These are phyloP conservation scores for Aspergillus egyptiacus DNA, from an alignment of 495 filamentous ascomycete genomes.

Conservation along the genomic window DNA sequence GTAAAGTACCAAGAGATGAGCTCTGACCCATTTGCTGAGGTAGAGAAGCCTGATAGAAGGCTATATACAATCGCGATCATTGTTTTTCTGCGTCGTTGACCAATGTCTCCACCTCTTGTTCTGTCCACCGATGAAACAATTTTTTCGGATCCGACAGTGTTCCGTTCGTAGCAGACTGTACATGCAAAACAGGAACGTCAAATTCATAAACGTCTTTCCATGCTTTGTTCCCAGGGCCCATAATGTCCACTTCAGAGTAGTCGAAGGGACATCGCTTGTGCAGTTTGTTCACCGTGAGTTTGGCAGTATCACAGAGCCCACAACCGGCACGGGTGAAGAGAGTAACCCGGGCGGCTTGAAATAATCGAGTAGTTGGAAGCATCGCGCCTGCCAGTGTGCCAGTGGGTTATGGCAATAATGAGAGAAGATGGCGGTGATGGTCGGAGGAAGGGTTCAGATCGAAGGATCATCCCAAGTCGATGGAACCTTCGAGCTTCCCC, in stretches of 20 bases:
- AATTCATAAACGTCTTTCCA: slow-evolving; percentile 87
- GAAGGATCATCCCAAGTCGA: slow-evolving; percentile 6
- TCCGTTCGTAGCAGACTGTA: slow-evolving; percentile 39
- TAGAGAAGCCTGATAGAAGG: not conserved
- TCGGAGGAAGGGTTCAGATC: not conserved
- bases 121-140: slow-evolving; percentile 77
- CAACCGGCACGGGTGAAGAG: slow-evolving; percentile 79
- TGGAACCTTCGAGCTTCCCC: slow-evolving; percentile 48
- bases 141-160: slow-evolving; percentile 56
- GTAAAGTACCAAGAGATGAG: not conserved
- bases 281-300: slow-evolving; percentile 61
- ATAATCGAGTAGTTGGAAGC: slow-evolving; percentile 36
- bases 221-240: slow-evolving; percentile 52
- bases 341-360: slow-evolving; percentile 63
- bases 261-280: slow-evolving; percentile 64
- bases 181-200: slow-evolving; percentile 83
- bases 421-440: slow-evolving; percentile 1
- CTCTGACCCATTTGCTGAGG: not conserved
- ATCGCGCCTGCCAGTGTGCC: too few species aligned
- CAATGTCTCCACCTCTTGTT: slow-evolving; percentile 59
- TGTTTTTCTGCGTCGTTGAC: slow-evolving; percentile 57
- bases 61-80: not conserved
- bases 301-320: slow-evolving; percentile 72
- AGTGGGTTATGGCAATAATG: too few species aligned
- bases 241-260: slow-evolving; percentile 76